phyloP scores from a whole-genome alignment of 768 basidiomycete species.

The Amanita phalloides region DNA sequence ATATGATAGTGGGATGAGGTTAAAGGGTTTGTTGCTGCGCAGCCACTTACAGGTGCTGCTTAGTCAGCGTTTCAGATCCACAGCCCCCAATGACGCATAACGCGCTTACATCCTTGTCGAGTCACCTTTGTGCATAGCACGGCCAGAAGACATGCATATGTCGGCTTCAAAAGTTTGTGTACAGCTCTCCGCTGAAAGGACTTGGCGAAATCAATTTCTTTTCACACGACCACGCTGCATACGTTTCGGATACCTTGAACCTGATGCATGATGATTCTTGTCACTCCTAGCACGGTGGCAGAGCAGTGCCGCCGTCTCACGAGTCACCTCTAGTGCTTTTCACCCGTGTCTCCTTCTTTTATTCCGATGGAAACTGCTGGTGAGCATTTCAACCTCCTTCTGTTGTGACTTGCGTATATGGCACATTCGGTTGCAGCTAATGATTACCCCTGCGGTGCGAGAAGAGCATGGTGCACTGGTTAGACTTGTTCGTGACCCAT shows the following conservation, averaged over 20 bases:
- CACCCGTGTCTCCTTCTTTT: too few species aligned
- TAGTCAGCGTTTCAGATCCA: background rate
- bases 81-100: background rate
- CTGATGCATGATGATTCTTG: too few species aligned
- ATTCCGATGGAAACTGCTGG: background rate
- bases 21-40: background rate
- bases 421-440: background rate
- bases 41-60: background rate
- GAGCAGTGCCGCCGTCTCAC: too few species aligned
- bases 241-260: too few species aligned
- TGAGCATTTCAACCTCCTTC: background rate
- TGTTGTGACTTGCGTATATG: background rate
- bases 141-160: too few species aligned
- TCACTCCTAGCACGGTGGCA: too few species aligned
- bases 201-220: too few species aligned
- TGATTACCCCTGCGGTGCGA: background rate
- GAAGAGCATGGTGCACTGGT: constrained; percentile 5
- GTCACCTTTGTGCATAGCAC: background rate
- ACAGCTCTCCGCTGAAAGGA: too few species aligned
- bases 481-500: background rate
- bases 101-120: background rate
- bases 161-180: too few species aligned
- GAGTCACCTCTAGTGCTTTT: too few species aligned
- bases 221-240: too few species aligned
- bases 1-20: background rate